phyloP scores from a whole-genome alignment of 1,284 basidiomycete species.

The Sphagnurus paluster region DNA sequence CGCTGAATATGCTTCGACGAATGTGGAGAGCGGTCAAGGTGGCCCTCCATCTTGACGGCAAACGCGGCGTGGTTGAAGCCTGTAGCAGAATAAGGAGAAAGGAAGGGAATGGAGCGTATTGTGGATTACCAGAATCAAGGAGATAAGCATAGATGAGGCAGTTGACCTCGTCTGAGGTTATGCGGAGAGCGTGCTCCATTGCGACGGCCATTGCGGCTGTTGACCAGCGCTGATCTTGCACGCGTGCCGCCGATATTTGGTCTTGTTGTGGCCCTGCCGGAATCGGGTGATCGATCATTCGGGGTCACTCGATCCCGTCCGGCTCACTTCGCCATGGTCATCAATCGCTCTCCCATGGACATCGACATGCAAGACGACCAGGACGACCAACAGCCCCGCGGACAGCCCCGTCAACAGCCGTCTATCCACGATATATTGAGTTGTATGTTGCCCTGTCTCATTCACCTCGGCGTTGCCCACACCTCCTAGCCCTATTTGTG shows the following conservation, averaged over 20 bases:
- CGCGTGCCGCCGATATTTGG: conserved; percentile 7
- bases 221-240: neutral
- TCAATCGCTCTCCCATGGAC: conserved; percentile 2
- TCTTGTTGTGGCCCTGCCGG: conserved; percentile 9
- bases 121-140: conserved; percentile 65
- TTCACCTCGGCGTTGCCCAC: neutral
- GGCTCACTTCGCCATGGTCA: conserved; percentile 2
- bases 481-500: conserved; percentile 40
- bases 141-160: conserved; percentile 83
- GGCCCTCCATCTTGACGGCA: conserved; percentile 67
- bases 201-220: conserved; percentile 20
- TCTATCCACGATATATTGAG: conserved; percentile 33
- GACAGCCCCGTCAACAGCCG: conserved; percentile 4
- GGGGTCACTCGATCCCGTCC: conserved; percentile 14
- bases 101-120: neutral
- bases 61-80: conserved; percentile 82
- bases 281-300: conserved; percentile 10
- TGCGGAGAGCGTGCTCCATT: conserved; percentile 49
- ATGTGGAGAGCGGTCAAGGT: conserved; percentile 65
- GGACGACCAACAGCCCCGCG: conserved; percentile 19
- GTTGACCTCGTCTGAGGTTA: conserved; percentile 83
- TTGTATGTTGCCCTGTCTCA: conserved; percentile 27
- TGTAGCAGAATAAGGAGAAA: conserved; percentile 25
- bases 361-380: conserved; percentile 23
- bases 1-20: conserved; percentile 74